Percentiles rank a stretch among this genome's conserved stretches.
Evolutionary conservation across 148 eudicot species (phyloP).

Genomic region (Pouteria glomerata): DNA sequence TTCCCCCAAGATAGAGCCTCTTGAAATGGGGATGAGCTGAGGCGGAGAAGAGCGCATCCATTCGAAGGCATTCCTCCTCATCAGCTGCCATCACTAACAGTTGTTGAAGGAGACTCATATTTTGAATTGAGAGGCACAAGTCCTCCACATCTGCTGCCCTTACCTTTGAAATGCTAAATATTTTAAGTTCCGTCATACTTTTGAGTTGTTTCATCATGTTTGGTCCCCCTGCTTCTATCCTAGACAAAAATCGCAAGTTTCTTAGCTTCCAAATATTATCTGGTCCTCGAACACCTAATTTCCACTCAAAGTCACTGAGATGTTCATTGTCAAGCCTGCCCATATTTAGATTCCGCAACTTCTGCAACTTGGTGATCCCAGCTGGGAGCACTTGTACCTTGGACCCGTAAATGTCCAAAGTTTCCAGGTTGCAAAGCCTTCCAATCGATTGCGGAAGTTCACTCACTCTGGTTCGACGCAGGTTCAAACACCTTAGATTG

Average conservation of each 20-base stretch:
- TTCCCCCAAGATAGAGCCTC: neutral
- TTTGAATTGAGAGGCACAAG: neutral
- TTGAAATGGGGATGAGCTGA: neutral
- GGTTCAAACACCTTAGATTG: conserved; percentile 7
- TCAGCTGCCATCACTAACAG: neutral
- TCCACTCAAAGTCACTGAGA: neutral
- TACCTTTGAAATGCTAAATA: conserved; percentile 11
- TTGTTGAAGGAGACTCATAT: neutral
- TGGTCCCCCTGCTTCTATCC: conserved; percentile 9
- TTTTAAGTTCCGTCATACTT: neutral
- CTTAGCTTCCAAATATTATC: too few relatives aligned
- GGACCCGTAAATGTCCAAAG: conserved; percentile 5
- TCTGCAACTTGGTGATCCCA: conserved; percentile 3
- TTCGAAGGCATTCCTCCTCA: too few relatives aligned
- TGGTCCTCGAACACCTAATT: neutral
- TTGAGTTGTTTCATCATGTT: neutral
- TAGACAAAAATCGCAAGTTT: neutral
- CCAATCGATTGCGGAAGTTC: conserved; percentile 10
- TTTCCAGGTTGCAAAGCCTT: conserved; percentile 12
- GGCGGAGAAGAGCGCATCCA: too few relatives aligned
- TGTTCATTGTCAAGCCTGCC: neutral
- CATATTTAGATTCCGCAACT: conserved; percentile 12
- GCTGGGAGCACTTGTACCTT: neutral
- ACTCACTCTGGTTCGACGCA: conserved; percentile 7
- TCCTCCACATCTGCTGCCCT: conserved; percentile 12